Percentiles rank a stretch among this genome's conserved stretches.
Evolutionary conservation across 148 eudicot species (phyloP).

Genomic region (Vaccinium vitisidaea): DNA sequence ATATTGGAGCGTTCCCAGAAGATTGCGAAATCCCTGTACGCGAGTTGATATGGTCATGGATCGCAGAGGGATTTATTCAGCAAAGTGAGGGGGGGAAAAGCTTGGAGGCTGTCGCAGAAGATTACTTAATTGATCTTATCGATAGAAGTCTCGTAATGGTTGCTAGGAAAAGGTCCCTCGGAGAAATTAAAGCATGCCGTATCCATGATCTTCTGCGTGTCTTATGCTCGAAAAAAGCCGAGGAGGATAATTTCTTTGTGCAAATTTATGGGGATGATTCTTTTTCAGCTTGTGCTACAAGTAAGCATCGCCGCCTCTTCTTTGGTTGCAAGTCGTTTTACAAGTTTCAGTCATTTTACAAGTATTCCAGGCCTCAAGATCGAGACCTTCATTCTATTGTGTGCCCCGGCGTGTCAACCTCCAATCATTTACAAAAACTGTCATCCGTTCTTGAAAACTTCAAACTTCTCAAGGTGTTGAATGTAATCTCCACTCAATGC

Average conservation of each 20-base stretch:
- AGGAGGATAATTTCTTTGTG: conserved; percentile 34
- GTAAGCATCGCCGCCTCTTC: neutral
- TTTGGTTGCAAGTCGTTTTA: neutral
- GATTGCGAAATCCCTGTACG: too few species aligned
- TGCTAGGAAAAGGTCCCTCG: conserved; percentile 16
- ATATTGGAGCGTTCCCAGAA: too few species aligned
- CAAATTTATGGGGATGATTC: neutral
- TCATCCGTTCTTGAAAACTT: neutral
- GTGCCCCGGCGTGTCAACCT: neutral
- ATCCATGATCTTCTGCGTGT: conserved; percentile 45
- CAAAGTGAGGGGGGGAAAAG: neutral
- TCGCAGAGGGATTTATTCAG: conserved; percentile 45
- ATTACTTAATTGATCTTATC: conserved; percentile 36
- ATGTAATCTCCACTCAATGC: neutral
- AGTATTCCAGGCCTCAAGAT: neutral
- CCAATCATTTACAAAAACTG: neutral
- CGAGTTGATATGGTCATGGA: conserved; percentile 36
- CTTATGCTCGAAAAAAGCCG: conserved; percentile 34
- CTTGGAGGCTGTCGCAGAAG: too few species aligned
- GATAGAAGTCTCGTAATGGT: conserved; percentile 42
- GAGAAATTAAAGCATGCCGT: conserved; percentile 38
- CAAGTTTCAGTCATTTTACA: neutral
- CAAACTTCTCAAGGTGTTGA: neutral
- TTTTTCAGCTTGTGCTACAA: neutral
- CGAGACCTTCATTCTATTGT: neutral